These are phyloP conservation scores for Botrytis byssoidea DNA, from an alignment of 2,329 filamentous ascomycete genomes.

Conservation along the genomic window DNA sequence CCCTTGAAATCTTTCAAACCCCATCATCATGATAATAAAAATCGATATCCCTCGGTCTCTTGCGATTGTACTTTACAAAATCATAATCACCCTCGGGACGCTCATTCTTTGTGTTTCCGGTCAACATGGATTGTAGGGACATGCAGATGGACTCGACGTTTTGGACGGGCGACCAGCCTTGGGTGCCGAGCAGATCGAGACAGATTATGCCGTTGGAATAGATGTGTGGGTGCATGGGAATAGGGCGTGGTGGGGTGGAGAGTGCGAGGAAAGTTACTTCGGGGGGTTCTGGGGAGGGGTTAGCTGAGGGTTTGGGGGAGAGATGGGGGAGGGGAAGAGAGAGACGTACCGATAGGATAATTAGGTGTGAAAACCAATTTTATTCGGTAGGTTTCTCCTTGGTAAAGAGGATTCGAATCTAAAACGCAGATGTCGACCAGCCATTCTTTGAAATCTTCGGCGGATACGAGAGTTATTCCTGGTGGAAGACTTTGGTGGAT, in stretches of 20 bases:
- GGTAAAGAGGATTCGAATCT: slow-evolving; percentile 86
- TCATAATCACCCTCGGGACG: slow-evolving; percentile 86
- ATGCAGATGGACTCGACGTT: slow-evolving; percentile 97
- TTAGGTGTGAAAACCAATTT: slow-evolving; percentile 80
- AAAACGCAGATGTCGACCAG: slow-evolving; percentile 87
- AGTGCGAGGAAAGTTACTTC: slow-evolving; percentile 79
- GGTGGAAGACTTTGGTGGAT: slow-evolving; percentile 48
- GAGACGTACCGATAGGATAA: slow-evolving; percentile 80
- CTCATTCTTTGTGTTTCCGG: slow-evolving; percentile 89
- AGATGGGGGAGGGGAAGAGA: slow-evolving; percentile 56
- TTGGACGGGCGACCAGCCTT: slow-evolving; percentile 95
- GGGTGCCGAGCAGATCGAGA: slow-evolving; percentile 81
- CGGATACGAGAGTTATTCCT: slow-evolving; percentile 74
- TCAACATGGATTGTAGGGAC: slow-evolving; percentile 97
- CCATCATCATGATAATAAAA: slow-evolving; percentile 93
- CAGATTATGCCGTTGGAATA: slow-evolving; percentile 94
- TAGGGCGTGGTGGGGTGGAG: slow-evolving; percentile 45
- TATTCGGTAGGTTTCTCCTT: slow-evolving; percentile 74
- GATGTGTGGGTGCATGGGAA: slow-evolving; percentile 95
- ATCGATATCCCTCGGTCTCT: slow-evolving; percentile 81
- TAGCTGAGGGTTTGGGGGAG: slow-evolving; percentile 65
- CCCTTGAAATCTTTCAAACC: slow-evolving; percentile 43
- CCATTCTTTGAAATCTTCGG: slow-evolving; percentile 87
- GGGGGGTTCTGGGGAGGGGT: slow-evolving; percentile 68
- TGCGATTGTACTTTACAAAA: slow-evolving; percentile 78